Conservation (phyloP, 345 rosid species). For the Crucihimalaya himalaica region DNA sequence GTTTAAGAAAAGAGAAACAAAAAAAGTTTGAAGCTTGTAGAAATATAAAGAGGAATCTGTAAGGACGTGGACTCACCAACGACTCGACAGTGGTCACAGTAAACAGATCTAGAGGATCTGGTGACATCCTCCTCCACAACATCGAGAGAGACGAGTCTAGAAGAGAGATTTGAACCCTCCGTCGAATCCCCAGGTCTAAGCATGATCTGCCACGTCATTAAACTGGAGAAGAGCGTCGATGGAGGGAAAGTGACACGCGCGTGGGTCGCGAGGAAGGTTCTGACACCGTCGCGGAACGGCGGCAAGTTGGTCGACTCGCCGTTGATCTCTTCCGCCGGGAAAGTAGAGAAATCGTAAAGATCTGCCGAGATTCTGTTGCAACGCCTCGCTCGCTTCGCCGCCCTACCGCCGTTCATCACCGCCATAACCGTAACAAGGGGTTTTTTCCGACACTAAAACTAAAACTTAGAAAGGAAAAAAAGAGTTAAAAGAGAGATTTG, state of each 20-base stretch:
- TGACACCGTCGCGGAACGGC: slow-evolving; percentile 54
- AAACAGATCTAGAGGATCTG: slow-evolving; percentile 64
- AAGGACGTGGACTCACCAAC: slow-evolving; percentile 61
- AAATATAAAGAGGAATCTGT: neutral
- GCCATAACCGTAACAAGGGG: slow-evolving; percentile 20
- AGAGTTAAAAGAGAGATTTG: neutral
- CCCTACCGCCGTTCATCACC: slow-evolving; percentile 46
- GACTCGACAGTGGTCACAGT: slow-evolving; percentile 83
- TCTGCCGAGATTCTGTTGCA: slow-evolving; percentile 55
- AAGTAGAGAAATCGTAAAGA: slow-evolving; percentile 51
- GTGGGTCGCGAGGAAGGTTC: slow-evolving; percentile 48
- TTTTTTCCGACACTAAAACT: slow-evolving; percentile 7
- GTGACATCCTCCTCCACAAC: slow-evolving; percentile 75
- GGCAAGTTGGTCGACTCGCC: slow-evolving; percentile 6
- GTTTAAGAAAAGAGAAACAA: neutral
- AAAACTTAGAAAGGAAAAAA: neutral
- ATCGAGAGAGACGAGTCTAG: slow-evolving; percentile 48
- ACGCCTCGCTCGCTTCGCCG: slow-evolving; percentile 53
- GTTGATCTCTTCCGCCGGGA: slow-evolving; percentile 32
- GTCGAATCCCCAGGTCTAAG: slow-evolving; percentile 52
- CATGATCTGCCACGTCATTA: slow-evolving; percentile 63
- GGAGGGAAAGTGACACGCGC: slow-evolving; percentile 55
- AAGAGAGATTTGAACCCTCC: slow-evolving; percentile 45
- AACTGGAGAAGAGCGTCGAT: slow-evolving; percentile 52
- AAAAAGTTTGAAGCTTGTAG: neutral